Base-by-base conservation (phyloP, 2,329 filamentous ascomycete species). In the Meredithiella fracta region DNA sequence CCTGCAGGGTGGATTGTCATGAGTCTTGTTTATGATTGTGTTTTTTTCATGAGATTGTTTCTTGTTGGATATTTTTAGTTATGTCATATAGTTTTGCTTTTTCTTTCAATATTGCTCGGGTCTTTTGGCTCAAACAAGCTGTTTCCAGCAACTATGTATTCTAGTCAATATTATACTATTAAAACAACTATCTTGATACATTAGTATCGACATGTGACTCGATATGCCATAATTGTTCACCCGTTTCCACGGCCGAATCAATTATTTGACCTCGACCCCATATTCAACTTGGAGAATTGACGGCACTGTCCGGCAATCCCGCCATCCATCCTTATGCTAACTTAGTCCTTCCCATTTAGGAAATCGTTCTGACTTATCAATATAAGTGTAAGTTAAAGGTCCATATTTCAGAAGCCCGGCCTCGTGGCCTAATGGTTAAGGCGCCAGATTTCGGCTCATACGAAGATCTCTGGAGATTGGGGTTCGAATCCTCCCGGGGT, bases 381-480 rank as follows among this genome's bases (percentile, higher is more conserved):
- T 57, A 53, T 42, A 26, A 14, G 1, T 0, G n/a, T 4, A 5
- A 7, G 1, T 42, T 54, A 23, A 50, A 4, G 23, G 22, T 31
- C 1, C 9, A 47, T 3, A 40, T 51, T 47, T 2, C 44, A 54
- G 52, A 20, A 40, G 55, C 47, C 47, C 47, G 56, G 56, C 56
- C 56, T 58, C 56, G 56, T 58, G 56, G 56, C 56, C 56, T 58
- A 58, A 58, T 58, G 56, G 56, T 58, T 58, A 58, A 58, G 56
- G 56, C 56, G 56, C 56, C 52, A 58, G 56, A 58, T 58, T 58
- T 58, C 56, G 56, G 56, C 55, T n/a, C 54, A 44, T n/a, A n/a
- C 38, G 25, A 51, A 34, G 47, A 6, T 25, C 56, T 58, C 56
- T 58, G 52, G 56, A 58, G 56, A 58, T 58, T 58, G 51, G 56